Base-by-base conservation (phyloP, 1,139 yeast genomes). In the Taiozyma sp. region DNA sequence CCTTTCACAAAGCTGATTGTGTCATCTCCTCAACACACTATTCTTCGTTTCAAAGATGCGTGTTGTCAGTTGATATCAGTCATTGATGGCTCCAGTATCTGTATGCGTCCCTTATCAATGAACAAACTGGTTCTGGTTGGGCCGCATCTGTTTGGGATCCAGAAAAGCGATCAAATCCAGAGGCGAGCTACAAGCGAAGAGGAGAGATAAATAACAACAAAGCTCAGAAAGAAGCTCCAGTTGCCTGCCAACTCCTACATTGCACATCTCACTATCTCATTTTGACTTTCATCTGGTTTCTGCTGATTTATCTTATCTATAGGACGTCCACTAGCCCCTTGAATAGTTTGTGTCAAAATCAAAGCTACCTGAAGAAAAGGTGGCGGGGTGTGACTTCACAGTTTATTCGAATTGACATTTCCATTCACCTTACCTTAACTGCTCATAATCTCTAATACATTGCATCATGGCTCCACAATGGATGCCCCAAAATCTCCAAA, bases 401-500 rank as follows among this genome's bases (percentile, higher is more conserved):
- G 8, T 13, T 24, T 38, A 19, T 19, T 22, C 8, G 24, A 10
- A 38, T 32, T n/a, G 19, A 3, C 19, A 32, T 32, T n/a, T 7
- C 9, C 8, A 6, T 32, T n/a, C 19, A 32, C 19, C 5, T n/a
- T 7, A 32, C 36, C 5, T 32, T 8, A 6, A 32, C 16, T 32
- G 4, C 24, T 38, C 24, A 8, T 38, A 13, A 4, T 38, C 14
- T 7, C 14, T 6, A 10, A 4, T 38, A 5, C 24, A 19, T 8
- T 19, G 24, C 43, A 40, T 23, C 10, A 81, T 80, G 85, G 78
- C 80, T 62, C 83, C 87, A 47, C 84, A 75, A 63, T 87, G 96
- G 95, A 76, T 87, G 66, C 93, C 96, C 12, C 92, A 85, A 65
- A 86, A 84, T 65, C 76, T 91, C 45, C 96, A 90, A 64, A 87